These are phyloP conservation scores for Epicoccum nigrum DNA, from an alignment of 2,329 filamentous ascomycete genomes.

Conservation along the genomic window DNA sequence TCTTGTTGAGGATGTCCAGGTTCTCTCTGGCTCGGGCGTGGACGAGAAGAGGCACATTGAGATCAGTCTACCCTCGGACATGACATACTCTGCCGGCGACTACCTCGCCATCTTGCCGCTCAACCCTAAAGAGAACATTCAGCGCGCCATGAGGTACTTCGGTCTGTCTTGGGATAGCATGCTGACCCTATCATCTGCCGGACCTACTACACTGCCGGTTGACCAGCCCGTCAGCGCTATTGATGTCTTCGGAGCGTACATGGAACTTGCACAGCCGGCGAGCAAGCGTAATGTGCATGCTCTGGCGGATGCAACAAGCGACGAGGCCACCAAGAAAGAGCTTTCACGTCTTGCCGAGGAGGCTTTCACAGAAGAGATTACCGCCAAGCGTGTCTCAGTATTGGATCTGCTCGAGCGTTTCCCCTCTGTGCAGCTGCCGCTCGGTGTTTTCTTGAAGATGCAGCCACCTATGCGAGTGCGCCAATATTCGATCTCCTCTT, in stretches of 20 bases:
- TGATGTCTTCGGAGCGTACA: constrained; percentile 71
- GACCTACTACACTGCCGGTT: constrained; percentile 71
- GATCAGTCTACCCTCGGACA: constrained; percentile 51
- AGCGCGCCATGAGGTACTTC: constrained; percentile 69
- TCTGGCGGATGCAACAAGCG: constrained; percentile 57
- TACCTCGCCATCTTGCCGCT: constrained; percentile 77
- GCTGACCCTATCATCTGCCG: constrained; percentile 63
- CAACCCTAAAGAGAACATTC: constrained; percentile 68
- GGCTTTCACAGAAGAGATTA: constrained; percentile 48
- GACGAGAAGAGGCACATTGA: constrained; percentile 50
- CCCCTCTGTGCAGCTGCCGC: constrained; percentile 62
- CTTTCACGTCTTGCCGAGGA: constrained; percentile 56
- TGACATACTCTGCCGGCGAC: constrained; percentile 74
- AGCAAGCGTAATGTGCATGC: constrained; percentile 66
- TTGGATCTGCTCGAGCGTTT: constrained; percentile 74
- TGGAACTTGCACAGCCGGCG: constrained; percentile 75
- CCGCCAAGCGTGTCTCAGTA: constrained; percentile 64
- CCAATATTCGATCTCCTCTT: constrained; percentile 83
- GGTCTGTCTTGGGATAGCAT: constrained; percentile 71
- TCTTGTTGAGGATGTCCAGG: constrained; percentile 40
- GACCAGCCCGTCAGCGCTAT: constrained; percentile 65
- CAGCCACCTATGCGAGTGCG: constrained; percentile 77
- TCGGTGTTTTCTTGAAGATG: constrained; percentile 72
- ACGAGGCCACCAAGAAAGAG: constrained; percentile 56
- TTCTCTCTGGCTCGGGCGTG: constrained; percentile 36